Base-by-base conservation (phyloP, 768 basidiomycete species). In the Tubosaeta sp. region DNA sequence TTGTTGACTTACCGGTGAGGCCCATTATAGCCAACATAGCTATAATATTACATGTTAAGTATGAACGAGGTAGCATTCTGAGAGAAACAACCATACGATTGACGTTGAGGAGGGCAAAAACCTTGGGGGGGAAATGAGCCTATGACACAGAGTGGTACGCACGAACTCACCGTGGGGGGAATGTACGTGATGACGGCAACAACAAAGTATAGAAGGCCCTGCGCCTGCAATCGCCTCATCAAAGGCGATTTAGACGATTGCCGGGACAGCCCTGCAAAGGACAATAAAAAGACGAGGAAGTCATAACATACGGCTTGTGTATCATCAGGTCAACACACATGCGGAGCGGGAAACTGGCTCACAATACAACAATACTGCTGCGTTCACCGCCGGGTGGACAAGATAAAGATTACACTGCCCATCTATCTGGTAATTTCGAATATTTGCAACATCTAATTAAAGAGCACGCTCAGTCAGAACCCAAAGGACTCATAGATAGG, bases 261-360 rank as follows among this genome's bases (percentile, higher is more conserved):
- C 32, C 44, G 48, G 4, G 54, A 65, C 4, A 67, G 55, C 7
- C 55, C 59, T 6, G 52, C 43, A 6, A 59, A 19, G 10, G 56
- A 55, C 14, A 69, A 26, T 4, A 58, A n/a, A 16, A 67, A 37
- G 14, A 67, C 48, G 2, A 63, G 4, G n/a, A 59, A 46, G 31
- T 69, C 57, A 13, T 56, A 67, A 22, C 46, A 48, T 41, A 55
- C 32, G n/a, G 65, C 65, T 67, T 53, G n/a, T 14, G 4, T 27
- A 5, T 26, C 51, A 43, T 12, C 5, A 17, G 14, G 27, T 50
- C n/a, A 59, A 38, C 26, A 54, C 34, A n/a, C 11, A 2, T 11
- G 35, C 10, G 9, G 19, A 53, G 19, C 0, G 13, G 3, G 29
- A 44, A 5, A 6, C 3, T 11, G 48, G 31, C 67, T 46, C 13